Base-by-base conservation (phyloP, 371 early-diverging fungal genomes). In the Rhizopus microsporus region DNA sequence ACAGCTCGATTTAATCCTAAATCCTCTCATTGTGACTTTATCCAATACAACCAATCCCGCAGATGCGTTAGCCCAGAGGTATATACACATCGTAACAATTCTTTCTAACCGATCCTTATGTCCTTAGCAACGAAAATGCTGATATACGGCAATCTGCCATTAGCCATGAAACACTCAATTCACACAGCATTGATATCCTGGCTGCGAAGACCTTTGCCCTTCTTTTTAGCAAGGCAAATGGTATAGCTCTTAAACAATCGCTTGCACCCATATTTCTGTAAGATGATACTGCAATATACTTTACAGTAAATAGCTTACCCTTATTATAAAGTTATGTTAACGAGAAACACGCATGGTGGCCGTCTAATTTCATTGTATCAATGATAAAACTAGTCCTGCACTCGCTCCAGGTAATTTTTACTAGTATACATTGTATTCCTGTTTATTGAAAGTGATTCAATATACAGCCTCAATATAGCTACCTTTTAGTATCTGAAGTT, bases 381-480 rank as follows among this genome's bases (percentile, higher is more conserved):
- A 72, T 88, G 46, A 78, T 83, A 69, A 74, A 79, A 59, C 59
- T 84, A n/a, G 77, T 87, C 7, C 55, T 86, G 31, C 76, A 74
- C 51, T 69, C 87, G 3, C 67, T 87, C 15, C 82, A 80, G 61
- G 82, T 82, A 71, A 51, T n/a, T 4, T 46, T n/a, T 33, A n/a
- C 23, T 23, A 23, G 23, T 23, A 2, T 2, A 23, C 2, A 23
- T 23, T 23, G 2, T 23, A 23, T 23, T 23, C 23, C 2, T 23
- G 2, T 23, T 23, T 23, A 23, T 23, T 23, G 23, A 23, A 23
- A 23, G 2, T 23, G 23, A 2, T 23, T 23, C 23, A 23, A 23
- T 23, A 23, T 23, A 23, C 57, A 83, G 77, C 72, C 86, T 12
- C 88, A 90, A 71, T 80, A 86, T 59, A 89, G 88, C 2, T 85